phyloP scores from a whole-genome alignment of 1,139 yeast species.

The Yamadazyma sp. region DNA sequence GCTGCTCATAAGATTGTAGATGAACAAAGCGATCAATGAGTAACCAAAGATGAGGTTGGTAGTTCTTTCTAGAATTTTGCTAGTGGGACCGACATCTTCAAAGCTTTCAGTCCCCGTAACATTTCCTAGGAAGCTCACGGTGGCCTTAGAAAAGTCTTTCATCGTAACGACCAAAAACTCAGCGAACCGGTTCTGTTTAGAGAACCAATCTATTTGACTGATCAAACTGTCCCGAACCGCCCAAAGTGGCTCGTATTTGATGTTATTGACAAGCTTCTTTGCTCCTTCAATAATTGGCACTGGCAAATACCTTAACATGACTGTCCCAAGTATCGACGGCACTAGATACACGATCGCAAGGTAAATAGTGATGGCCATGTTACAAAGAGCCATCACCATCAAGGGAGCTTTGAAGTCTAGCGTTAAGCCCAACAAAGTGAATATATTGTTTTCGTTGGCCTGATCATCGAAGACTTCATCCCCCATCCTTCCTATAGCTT shows the following conservation, averaged over 20 bases:
- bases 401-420: conserved; percentile 39
- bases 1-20: conserved; percentile 36
- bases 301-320: background rate
- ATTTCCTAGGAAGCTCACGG: conserved; percentile 4
- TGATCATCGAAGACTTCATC: conserved; percentile 14
- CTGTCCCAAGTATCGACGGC: conserved; percentile 54
- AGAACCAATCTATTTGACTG: background rate
- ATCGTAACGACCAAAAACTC: background rate
- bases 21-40: conserved; percentile 23
- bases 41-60: conserved; percentile 40
- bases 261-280: background rate
- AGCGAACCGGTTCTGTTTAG: background rate
- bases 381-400: conserved; percentile 35
- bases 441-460: conserved; percentile 21
- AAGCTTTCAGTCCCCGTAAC: conserved; percentile 4
- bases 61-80: conserved; percentile 32
- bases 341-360: conserved; percentile 50
- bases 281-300: background rate
- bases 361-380: conserved; percentile 43
- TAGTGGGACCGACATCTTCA: conserved; percentile 15
- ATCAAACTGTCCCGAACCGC: too few species aligned
- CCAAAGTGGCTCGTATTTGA: background rate
- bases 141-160: background rate
- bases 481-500: conserved; percentile 13
- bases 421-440: conserved; percentile 39